Conservation (phyloP, 495 filamentous ascomycete genomes). For the Coniosporium apollinis region DNA sequence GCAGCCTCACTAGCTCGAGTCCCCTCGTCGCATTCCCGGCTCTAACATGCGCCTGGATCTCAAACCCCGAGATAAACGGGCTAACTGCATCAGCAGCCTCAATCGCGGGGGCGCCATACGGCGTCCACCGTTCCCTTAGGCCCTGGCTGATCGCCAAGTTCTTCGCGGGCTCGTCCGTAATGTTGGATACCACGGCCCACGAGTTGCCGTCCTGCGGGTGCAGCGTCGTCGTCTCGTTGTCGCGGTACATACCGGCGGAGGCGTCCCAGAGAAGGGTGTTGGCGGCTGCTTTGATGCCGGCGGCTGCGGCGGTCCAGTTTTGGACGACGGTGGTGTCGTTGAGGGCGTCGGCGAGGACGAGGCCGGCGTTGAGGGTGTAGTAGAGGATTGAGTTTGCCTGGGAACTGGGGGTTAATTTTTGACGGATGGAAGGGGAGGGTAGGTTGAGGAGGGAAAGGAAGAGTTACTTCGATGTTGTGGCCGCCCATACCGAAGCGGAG, state of each 20-base stretch:
- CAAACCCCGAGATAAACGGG: conserved; percentile 43
- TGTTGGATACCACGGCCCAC: conserved; percentile 26
- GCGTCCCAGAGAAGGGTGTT: conserved; percentile 17
- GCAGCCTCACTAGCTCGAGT: conserved; percentile 37
- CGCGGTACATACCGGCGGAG: conserved; percentile 14
- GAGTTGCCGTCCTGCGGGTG: conserved; percentile 34
- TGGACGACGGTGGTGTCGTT: conserved; percentile 10
- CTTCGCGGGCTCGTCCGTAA: conserved; percentile 13
- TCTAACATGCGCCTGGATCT: conserved; percentile 39
- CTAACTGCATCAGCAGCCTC: conserved; percentile 43
- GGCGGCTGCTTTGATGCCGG: conserved; percentile 12
- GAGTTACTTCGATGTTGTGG: conserved; percentile 32
- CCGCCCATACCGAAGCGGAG: conserved; percentile 30
- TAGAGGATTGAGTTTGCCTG: conserved; percentile 21
- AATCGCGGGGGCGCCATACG: conserved; percentile 38
- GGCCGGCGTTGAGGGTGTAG: conserved; percentile 18
- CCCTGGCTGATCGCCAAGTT: conserved; percentile 23
- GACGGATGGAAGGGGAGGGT: neutral
- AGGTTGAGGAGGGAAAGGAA: no score
- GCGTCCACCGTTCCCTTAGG: conserved; percentile 37
- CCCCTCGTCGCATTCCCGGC: conserved; percentile 30
- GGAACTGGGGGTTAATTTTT: neutral
- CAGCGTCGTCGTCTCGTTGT: conserved; percentile 21
- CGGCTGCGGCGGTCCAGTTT: conserved; percentile 12
- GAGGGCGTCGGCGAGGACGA: conserved; percentile 19